These are phyloP conservation scores for Kazachstania psychrophila DNA, from an alignment of 805 yeast genomes.

Conservation along the genomic window DNA sequence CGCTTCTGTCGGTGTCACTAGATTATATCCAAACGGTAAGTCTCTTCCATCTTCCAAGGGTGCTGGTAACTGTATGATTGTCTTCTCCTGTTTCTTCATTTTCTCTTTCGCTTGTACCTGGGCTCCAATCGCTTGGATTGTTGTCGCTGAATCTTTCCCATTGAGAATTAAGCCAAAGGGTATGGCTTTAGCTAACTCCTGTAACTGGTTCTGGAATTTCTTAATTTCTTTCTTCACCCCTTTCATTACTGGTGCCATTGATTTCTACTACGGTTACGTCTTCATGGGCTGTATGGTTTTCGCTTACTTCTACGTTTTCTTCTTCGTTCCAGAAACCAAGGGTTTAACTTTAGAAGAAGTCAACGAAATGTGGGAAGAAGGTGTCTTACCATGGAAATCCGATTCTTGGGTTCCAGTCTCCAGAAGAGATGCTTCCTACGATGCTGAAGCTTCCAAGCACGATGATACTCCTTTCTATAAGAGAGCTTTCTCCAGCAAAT, in stretches of 20 bases:
- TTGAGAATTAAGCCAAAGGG: constrained; percentile 40
- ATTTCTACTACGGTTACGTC: constrained; percentile 51
- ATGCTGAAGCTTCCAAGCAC: constrained; percentile 8
- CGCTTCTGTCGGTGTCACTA: constrained; percentile 44
- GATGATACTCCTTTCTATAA: constrained; percentile 17
- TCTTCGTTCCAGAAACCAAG: constrained; percentile 8
- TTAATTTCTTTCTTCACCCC: constrained; percentile 61
- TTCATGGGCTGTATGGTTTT: constrained; percentile 47
- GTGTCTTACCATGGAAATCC: constrained; percentile 32
- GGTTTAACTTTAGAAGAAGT: constrained; percentile 74
- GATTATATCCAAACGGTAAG: constrained; percentile 30
- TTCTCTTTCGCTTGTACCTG: constrained; percentile 62
- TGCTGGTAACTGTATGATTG: constrained; percentile 60
- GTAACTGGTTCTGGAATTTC: constrained; percentile 58
- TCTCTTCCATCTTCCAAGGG: constrained; percentile 38
- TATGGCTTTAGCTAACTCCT: constrained; percentile 46
- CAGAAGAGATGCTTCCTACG: constrained; percentile 12
- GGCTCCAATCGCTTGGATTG: constrained; percentile 57
- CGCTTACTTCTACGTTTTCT: constrained; percentile 39
- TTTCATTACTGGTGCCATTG: constrained; percentile 34
- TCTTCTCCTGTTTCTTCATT: constrained; percentile 54
- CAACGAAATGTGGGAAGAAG: constrained; percentile 44
- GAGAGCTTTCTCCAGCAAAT: constrained; percentile 3
- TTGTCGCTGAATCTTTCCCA: constrained; percentile 54
- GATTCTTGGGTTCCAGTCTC: constrained; percentile 39